A percentile compares a stretch with the other conserved stretches of the same genome.
Conservation (phyloP, 2,329 filamentous ascomycete species). For the Ophiocordyceps camponoti-leonardi region DNA sequence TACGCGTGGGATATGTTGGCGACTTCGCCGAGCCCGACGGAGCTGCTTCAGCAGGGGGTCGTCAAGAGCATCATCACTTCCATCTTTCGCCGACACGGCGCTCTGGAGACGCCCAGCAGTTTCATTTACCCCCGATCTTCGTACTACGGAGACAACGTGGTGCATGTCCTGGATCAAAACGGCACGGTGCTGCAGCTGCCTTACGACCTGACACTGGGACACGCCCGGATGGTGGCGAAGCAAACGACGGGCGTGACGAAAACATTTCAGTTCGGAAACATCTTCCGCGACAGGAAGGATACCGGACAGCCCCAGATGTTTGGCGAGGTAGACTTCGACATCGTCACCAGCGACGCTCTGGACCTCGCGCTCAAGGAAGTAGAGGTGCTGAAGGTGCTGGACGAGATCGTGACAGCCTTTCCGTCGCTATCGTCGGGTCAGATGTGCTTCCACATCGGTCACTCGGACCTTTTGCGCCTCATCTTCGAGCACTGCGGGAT, state of each 20-base stretch:
- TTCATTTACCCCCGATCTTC: constrained; percentile 67
- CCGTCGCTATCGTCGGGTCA: constrained; percentile 52
- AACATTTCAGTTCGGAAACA: constrained; percentile 72
- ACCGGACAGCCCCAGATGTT: constrained; percentile 70
- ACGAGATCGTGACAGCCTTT: constrained; percentile 73
- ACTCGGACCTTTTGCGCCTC: constrained; percentile 68
- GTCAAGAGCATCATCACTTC: constrained; percentile 58
- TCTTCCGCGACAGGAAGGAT: constrained; percentile 64
- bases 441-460: constrained; percentile 84
- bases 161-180: constrained; percentile 64
- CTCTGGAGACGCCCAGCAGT: constrained; percentile 61
- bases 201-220: constrained; percentile 78
- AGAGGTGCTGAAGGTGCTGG: constrained; percentile 82
- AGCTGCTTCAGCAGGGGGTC: constrained; percentile 53
- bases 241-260: constrained; percentile 47
- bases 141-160: constrained; percentile 57
- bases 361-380: constrained; percentile 84
- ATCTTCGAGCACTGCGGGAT: constrained; percentile 88
- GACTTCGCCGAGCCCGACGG: constrained; percentile 32
- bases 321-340: constrained; percentile 90
- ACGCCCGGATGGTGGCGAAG: constrained; percentile 70
- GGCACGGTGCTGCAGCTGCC: constrained; percentile 89
- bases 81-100: constrained; percentile 80
- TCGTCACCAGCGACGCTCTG: constrained; percentile 65
- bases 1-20: constrained; percentile 58